A percentile compares a stretch with the other conserved stretches of the same genome.
Conservation (phyloP, 2,329 filamentous ascomycete species). For the Claviceps africana region DNA sequence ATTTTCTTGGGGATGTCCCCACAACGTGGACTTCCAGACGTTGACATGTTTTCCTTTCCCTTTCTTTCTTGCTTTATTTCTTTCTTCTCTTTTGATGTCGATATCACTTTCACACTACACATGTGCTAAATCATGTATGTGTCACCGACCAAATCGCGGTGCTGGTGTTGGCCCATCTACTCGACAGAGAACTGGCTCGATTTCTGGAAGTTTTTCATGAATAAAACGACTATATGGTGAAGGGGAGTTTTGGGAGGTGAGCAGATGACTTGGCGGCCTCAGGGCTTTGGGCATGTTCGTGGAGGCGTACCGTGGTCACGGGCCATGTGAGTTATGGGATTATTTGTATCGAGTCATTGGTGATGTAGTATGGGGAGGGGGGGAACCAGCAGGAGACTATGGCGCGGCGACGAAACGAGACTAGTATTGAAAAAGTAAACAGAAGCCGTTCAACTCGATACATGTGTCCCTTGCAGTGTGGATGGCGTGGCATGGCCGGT, state of each 20-base stretch:
- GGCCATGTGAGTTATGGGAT: neutral
- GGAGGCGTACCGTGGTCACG: neutral
- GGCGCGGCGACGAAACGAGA: neutral
- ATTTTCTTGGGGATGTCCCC: neutral
- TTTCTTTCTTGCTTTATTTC: slow-evolving; percentile 12
- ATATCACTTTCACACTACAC: slow-evolving; percentile 1
- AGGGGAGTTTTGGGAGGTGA: too few relatives aligned
- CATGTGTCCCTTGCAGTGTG: neutral
- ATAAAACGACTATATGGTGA: neutral
- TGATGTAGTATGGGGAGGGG: neutral
- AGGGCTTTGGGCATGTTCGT: neutral
- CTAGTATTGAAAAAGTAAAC: neutral
- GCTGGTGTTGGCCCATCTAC: neutral
- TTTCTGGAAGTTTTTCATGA: neutral
- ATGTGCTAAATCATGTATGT: neutral
- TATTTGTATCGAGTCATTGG: neutral
- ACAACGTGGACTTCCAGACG: slow-evolving; percentile 4
- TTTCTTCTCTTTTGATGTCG: slow-evolving; percentile 2
- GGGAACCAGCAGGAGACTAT: too few relatives aligned
- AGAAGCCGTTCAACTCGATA: neutral
- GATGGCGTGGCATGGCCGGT: neutral
- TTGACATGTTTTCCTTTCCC: slow-evolving; percentile 10
- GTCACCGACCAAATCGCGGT: neutral
- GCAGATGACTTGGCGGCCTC: neutral
- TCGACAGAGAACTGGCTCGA: neutral